Percentiles rank a stretch among this genome's conserved stretches.
Conservation (phyloP, 2,329 filamentous ascomycete species). For the Ceratocystis colombiana region DNA sequence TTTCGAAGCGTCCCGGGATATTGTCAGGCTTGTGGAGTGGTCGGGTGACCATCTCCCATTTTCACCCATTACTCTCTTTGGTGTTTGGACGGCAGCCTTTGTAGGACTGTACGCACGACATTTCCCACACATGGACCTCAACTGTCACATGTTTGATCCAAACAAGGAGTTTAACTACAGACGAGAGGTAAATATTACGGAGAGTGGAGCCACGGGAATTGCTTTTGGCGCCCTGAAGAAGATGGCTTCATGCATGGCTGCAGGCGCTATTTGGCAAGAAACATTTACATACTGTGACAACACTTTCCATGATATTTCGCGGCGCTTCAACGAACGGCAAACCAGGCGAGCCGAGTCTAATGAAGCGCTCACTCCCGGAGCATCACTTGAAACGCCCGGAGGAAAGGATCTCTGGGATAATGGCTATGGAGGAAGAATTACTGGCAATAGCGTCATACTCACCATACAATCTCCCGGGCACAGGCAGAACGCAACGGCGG, state of each 20-base stretch:
- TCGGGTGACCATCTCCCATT: constrained; percentile 54
- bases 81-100: constrained; percentile 57
- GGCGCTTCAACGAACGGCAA: constrained; percentile 36
- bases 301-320: constrained; percentile 38
- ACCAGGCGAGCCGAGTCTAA: constrained; percentile 25
- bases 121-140: constrained; percentile 58
- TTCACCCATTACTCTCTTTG: constrained; percentile 57
- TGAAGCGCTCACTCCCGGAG: constrained; percentile 31
- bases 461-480: constrained; percentile 20
- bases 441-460: constrained; percentile 38
- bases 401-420: constrained; percentile 25
- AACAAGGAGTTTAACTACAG: constrained; percentile 30
- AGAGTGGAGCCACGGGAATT: constrained; percentile 38
- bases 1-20: constrained; percentile 52
- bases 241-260: constrained; percentile 44
- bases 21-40: constrained; percentile 54
- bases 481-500: constrained; percentile 4
- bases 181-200: constrained; percentile 30
- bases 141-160: constrained; percentile 41
- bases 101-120: constrained; percentile 55
- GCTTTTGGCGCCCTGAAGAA: constrained; percentile 42
- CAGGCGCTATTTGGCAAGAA: constrained; percentile 47
- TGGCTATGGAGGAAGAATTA: constrained; percentile 32
- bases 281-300: constrained; percentile 45
- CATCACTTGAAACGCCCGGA: constrained; percentile 30